Percentiles rank a stretch among this genome's conserved stretches.
These are phyloP conservation scores for Themeda triandra DNA, from an alignment of 176 grass and related monocot species.

Conservation along the genomic window DNA sequence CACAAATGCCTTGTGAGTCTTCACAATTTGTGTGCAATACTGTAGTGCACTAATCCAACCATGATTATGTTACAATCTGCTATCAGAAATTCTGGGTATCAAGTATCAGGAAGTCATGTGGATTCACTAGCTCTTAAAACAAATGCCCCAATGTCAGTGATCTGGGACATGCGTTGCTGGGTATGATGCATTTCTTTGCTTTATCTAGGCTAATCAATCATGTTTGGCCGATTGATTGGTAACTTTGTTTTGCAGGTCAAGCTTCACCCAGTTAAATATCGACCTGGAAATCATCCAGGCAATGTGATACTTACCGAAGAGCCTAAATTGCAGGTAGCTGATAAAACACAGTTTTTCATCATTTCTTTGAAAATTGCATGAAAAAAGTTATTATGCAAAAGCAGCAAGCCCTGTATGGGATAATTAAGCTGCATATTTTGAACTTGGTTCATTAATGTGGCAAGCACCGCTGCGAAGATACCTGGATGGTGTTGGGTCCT, in stretches of 20 bases:
- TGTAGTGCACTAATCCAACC: constrained; percentile 53
- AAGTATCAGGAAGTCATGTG: constrained; percentile 51
- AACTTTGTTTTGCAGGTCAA: constrained; percentile 37
- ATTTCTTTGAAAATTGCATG: neutral
- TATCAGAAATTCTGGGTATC: constrained; percentile 56
- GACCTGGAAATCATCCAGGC: constrained; percentile 36
- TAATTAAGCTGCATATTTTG: neutral
- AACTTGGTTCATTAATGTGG: neutral
- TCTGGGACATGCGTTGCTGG: constrained; percentile 67
- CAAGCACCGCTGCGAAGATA: neutral
- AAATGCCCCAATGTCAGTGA: constrained; percentile 52
- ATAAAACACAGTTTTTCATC: neutral
- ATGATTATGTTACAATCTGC: constrained; percentile 41
- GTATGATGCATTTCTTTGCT: constrained; percentile 7
- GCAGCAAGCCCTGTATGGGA: neutral
- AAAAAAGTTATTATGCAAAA: constrained; percentile 16
- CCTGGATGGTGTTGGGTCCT: neutral
- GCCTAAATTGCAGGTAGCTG: constrained; percentile 39
- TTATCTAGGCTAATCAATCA: neutral
- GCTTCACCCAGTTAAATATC: constrained; percentile 43
- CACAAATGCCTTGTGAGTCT: constrained; percentile 31
- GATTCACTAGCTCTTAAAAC: constrained; percentile 54
- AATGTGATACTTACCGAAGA: constrained; percentile 45
- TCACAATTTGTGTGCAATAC: constrained; percentile 42
- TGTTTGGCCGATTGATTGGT: constrained; percentile 1